Base-by-base conservation (phyloP, 1,284 basidiomycete genomes). In the Xerocomus minutiporus region DNA sequence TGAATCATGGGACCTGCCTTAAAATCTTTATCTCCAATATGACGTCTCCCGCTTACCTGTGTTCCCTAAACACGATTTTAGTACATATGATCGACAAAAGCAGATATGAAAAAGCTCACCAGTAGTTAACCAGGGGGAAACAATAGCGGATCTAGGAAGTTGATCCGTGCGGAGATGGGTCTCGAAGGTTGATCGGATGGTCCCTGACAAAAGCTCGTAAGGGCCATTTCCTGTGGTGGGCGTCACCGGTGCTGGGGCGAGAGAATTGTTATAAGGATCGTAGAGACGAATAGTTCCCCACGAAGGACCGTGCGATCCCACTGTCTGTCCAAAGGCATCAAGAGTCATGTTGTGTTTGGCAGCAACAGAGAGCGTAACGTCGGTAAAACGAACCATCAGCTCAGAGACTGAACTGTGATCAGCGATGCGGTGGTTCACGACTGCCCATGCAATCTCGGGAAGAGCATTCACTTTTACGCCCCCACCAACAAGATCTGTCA, bases 161-260 rank as follows among this genome's bases (percentile, higher is more conserved):
- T 43, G 36, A 28, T 69, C 56, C 8, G 58, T 73, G 61, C 40
- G 68, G 43, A 62, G 53, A 35, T 59, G 62, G 17, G 55, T 65
- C 47, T 58, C 48, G 17, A 66, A 46, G 4, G 71, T 70, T 1
- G 71, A 68, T 40, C 72, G 69, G 53, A 82, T 78, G 1, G 75
- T 78, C 1, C 75, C 77, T 8, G 74, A 74, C 15, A 82, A 66
- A 8, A 83, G 57, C n/a, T 68, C 64, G 59, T 73, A 84, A 13
- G 74, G 69, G 2, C 68, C 67, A 12, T 71, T 71, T 4, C 65
- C 62, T 2, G 63, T 60, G 5, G 72, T 73, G 0, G 80, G 78
- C 2, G 81, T 76, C n/a, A 77, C 68, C 1, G 80, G 80, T 2
- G 80, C 75, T 9, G 81, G 77, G 51, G 75, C 75, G 9, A 80